These are phyloP conservation scores for Fusarium redolens DNA, from an alignment of 2,329 filamentous ascomycete genomes.

Conservation along the genomic window DNA sequence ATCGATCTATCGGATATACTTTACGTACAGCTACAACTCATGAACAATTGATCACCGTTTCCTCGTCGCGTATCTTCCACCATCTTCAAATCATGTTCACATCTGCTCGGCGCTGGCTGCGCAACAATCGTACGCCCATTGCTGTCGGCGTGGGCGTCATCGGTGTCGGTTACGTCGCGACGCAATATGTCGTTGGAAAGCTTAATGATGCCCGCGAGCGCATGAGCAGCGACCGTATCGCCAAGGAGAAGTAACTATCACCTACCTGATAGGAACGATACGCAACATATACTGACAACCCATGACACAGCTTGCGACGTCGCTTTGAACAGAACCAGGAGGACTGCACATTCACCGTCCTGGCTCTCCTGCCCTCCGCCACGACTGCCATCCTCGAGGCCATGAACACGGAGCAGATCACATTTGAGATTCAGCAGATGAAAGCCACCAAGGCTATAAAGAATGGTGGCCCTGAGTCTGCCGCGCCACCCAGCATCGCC, in stretches of 20 bases:
- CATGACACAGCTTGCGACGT: slow-evolving; percentile 77
- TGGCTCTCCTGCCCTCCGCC: slow-evolving; percentile 92
- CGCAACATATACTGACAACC: slow-evolving; percentile 1
- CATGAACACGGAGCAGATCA: slow-evolving; percentile 91
- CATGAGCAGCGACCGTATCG: slow-evolving; percentile 95
- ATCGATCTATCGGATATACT: slow-evolving; percentile 1
- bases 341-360: slow-evolving; percentile 96
- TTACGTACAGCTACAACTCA: slow-evolving; percentile 8
- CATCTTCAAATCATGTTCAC: slow-evolving; percentile 63
- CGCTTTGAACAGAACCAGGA: slow-evolving; percentile 99
- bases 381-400: slow-evolving; percentile 89
- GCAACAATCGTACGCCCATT: slow-evolving; percentile 89
- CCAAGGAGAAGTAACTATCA: slow-evolving; percentile 87
- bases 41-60: slow-evolving; percentile 32
- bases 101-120: slow-evolving; percentile 89
- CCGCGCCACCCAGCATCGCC: slow-evolving; percentile 69
- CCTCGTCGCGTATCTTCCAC: not conserved
- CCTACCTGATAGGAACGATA: not conserved
- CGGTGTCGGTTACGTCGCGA: slow-evolving; percentile 89
- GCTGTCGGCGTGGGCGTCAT: slow-evolving; percentile 88
- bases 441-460: slow-evolving; percentile 75
- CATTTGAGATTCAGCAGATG: slow-evolving; percentile 93
- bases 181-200: slow-evolving; percentile 92
- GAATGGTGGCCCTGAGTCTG: slow-evolving; percentile 64
- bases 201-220: slow-evolving; percentile 93